Evolutionary conservation across 179 eudicot species (phyloP).

Genomic region (Beta lomatogona): DNA sequence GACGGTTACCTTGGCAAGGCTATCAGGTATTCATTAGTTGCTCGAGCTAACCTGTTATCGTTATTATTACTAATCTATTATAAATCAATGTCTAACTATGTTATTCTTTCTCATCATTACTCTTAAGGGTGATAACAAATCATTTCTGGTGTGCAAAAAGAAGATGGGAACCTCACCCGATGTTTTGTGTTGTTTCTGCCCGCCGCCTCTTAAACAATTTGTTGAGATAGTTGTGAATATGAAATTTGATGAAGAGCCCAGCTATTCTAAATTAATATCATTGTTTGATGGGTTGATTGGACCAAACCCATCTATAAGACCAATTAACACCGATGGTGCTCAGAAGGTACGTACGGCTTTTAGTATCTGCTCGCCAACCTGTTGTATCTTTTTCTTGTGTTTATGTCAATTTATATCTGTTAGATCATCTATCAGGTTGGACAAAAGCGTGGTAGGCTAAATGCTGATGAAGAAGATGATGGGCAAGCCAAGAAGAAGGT

Average conservation of each 20-base stretch:
- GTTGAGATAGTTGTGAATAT: slow-evolving; percentile 77
- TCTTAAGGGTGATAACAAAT: slow-evolving; percentile 80
- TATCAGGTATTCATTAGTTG: slow-evolving; percentile 56
- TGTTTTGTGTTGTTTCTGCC: slow-evolving; percentile 73
- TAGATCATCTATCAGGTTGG: slow-evolving; percentile 77
- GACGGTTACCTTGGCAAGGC: slow-evolving; percentile 95
- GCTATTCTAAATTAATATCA: slow-evolving; percentile 79
- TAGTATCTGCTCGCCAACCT: not conserved
- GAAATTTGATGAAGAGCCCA: slow-evolving; percentile 96
- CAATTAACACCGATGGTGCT: slow-evolving; percentile 88
- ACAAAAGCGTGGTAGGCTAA: slow-evolving; percentile 75
- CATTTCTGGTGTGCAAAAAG: slow-evolving; percentile 87
- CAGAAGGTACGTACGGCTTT: slow-evolving; percentile 58
- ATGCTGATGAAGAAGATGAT: slow-evolving; percentile 69
- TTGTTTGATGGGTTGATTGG: slow-evolving; percentile 78
- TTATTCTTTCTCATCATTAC: not conserved
- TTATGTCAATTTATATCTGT: slow-evolving; percentile 3
- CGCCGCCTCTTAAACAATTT: slow-evolving; percentile 68
- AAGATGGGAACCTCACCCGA: slow-evolving; percentile 93
- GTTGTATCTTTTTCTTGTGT: not conserved
- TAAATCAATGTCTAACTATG: not conserved
- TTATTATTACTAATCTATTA: not conserved
- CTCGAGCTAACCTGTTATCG: not conserved
- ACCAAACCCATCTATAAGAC: slow-evolving; percentile 74
- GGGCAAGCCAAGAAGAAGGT: slow-evolving; percentile 76